These are phyloP conservation scores for Rostrohypoxylon terebratum DNA, from an alignment of 495 filamentous ascomycete genomes.

Conservation along the genomic window DNA sequence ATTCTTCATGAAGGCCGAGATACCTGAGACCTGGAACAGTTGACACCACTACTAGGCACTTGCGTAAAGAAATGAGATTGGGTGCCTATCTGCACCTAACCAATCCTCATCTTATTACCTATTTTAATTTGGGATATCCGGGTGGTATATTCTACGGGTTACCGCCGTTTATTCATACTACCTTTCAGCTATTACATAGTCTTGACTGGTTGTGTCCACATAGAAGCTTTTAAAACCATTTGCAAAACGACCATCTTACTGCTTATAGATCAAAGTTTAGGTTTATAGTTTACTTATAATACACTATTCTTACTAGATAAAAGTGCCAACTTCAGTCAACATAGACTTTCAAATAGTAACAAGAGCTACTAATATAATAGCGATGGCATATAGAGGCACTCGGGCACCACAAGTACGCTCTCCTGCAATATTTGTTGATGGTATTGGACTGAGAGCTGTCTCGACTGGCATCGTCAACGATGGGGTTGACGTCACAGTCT, in stretches of 20 bases:
- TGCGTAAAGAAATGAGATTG: too few relatives aligned
- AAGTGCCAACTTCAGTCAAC: neutral
- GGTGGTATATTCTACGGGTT: too few relatives aligned
- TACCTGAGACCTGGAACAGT: too few relatives aligned
- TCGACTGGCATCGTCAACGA: neutral
- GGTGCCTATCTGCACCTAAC: too few relatives aligned
- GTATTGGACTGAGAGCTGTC: slow-evolving; percentile 11
- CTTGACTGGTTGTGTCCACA: too few relatives aligned
- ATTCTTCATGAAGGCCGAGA: neutral
- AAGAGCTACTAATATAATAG: neutral
- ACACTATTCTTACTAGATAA: neutral
- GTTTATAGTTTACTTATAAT: neutral
- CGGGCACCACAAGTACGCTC: neutral
- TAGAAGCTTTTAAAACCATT: too few relatives aligned
- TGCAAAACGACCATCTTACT: too few relatives aligned
- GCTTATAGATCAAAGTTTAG: too few relatives aligned
- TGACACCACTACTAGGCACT: neutral
- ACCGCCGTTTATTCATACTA: too few relatives aligned
- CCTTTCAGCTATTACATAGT: too few relatives aligned
- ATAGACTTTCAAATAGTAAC: neutral
- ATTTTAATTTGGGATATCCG: too few relatives aligned
- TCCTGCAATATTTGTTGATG: neutral
- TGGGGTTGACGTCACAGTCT: slow-evolving; percentile 1
- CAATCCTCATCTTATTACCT: too few relatives aligned
- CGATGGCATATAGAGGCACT: neutral